These are phyloP conservation scores for Escallonia rubra DNA, from an alignment of 129 eudicot species.

Conservation along the genomic window DNA sequence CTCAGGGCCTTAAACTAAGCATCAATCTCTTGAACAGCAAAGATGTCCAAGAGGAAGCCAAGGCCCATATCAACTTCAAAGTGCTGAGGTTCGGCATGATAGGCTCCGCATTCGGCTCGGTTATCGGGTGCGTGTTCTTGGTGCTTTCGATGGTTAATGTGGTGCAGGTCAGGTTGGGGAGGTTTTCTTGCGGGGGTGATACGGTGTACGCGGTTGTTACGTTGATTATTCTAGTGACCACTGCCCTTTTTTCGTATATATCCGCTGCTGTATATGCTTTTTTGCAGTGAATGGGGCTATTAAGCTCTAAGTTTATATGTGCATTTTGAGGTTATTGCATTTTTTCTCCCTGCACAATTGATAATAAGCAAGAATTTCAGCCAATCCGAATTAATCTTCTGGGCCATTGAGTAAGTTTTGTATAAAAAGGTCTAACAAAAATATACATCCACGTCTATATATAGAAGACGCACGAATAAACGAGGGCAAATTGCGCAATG, in stretches of 20 bases:
- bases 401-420: too few species aligned
- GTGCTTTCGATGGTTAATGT: slow-evolving; percentile 56
- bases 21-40: slow-evolving; percentile 43
- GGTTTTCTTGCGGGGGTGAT: slow-evolving; percentile 38
- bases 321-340: too few species aligned
- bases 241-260: slow-evolving; percentile 47
- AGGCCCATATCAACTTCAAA: slow-evolving; percentile 39
- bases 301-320: too few species aligned
- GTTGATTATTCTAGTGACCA: slow-evolving; percentile 31
- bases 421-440: too few species aligned
- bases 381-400: too few species aligned
- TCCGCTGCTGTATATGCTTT: slow-evolving; percentile 55
- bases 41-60: slow-evolving; percentile 33
- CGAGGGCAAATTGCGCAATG: too few species aligned
- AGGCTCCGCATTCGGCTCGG: slow-evolving; percentile 49
- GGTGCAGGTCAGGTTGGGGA: slow-evolving; percentile 46
- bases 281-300: slow-evolving; percentile 11
- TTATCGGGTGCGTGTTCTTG: slow-evolving; percentile 52
- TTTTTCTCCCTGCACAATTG: too few species aligned
- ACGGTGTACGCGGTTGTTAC: slow-evolving; percentile 31
- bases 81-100: slow-evolving; percentile 49
- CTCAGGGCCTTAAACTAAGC: slow-evolving; percentile 53
- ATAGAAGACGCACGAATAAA: too few species aligned
- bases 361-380: too few species aligned
- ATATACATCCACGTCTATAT: too few species aligned